Percentiles rank a stretch among this genome's conserved stretches.
Conservation (phyloP, 805 yeast genomes). For the Candida coleopterorum region DNA sequence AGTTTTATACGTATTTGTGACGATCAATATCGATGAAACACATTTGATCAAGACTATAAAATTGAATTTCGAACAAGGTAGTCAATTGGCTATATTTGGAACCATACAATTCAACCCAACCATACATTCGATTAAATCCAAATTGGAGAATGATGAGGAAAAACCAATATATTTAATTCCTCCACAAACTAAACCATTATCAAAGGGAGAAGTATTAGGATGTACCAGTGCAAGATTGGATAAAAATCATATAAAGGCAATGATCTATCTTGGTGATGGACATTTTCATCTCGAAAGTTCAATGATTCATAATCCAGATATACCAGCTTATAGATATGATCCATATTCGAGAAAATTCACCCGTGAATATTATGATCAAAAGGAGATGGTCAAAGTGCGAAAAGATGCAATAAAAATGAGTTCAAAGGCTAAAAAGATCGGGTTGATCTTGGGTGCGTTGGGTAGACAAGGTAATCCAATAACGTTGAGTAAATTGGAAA, state of each 20-base stretch:
- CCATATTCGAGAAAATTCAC: constrained; percentile 93
- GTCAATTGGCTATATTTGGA: constrained; percentile 80
- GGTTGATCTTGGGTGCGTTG: constrained; percentile 84
- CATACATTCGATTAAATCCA: constrained; percentile 69
- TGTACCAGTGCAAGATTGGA: constrained; percentile 87
- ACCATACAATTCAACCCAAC: constrained; percentile 97
- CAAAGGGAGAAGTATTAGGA: constrained; percentile 94
- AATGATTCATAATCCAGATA: constrained; percentile 93
- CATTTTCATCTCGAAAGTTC: constrained; percentile 92
- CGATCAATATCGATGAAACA: constrained; percentile 79
- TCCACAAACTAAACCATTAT: constrained; percentile 88
- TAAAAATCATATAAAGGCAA: constrained; percentile 60
- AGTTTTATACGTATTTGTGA: constrained; percentile 92
- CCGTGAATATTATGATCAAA: constrained; percentile 80
- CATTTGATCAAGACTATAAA: constrained; percentile 76
- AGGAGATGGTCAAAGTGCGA: constrained; percentile 71
- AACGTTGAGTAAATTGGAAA: constrained; percentile 67
- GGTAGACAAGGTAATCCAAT: constrained; percentile 92
- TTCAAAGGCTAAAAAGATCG: constrained; percentile 56
- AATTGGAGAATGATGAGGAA: constrained; percentile 45
- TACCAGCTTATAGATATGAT: constrained; percentile 91
- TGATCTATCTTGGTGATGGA: constrained; percentile 94
- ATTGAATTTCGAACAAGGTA: constrained; percentile 60
- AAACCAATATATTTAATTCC: constrained; percentile 62
- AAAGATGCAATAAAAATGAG: constrained; percentile 70